phyloP scores from a whole-genome alignment of 2,329 filamentous ascomycete species.

The Aureobasidium mangrovei region DNA sequence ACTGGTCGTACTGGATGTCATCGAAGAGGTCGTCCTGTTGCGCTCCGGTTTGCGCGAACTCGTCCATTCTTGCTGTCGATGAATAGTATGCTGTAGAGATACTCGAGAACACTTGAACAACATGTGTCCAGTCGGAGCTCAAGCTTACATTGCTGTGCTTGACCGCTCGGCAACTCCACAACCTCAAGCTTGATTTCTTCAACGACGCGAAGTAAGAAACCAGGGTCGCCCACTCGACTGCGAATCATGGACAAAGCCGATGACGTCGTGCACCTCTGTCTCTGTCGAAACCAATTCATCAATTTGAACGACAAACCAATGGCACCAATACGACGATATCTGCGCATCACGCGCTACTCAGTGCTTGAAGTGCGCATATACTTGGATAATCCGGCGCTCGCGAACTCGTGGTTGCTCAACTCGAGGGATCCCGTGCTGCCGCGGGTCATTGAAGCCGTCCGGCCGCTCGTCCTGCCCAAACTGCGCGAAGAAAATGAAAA shows the following conservation, averaged over 20 bases:
- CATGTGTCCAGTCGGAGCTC: no score
- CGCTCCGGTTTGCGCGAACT: constrained; percentile 28
- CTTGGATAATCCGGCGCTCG: constrained; percentile 78
- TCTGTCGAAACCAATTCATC: no score
- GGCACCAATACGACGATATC: constrained; percentile 81
- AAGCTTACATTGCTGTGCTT: no score
- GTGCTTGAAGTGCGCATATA: constrained; percentile 97
- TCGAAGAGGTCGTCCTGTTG: constrained; percentile 28
- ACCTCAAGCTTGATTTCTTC: no score
- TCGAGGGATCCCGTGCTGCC: constrained; percentile 67
- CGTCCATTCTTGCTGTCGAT: constrained; percentile 16
- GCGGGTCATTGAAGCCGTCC: constrained; percentile 74
- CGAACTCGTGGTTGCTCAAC: constrained; percentile 75
- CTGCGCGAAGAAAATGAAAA: constrained; percentile 72
- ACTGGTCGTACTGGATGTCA: constrained; percentile 31
- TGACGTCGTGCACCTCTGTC: no score
- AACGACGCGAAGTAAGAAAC: no score
- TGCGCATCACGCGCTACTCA: constrained; percentile 85
- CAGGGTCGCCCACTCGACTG: no score
- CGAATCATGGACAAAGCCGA: no score
- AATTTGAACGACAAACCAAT: constrained; percentile 38
- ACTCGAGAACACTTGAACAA: no score
- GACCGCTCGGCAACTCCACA: no score
- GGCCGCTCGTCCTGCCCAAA: constrained; percentile 81
- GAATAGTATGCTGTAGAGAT: no score